Conservation (phyloP, 352 stramenopile species). For the Phytophthora agathidicida region DNA sequence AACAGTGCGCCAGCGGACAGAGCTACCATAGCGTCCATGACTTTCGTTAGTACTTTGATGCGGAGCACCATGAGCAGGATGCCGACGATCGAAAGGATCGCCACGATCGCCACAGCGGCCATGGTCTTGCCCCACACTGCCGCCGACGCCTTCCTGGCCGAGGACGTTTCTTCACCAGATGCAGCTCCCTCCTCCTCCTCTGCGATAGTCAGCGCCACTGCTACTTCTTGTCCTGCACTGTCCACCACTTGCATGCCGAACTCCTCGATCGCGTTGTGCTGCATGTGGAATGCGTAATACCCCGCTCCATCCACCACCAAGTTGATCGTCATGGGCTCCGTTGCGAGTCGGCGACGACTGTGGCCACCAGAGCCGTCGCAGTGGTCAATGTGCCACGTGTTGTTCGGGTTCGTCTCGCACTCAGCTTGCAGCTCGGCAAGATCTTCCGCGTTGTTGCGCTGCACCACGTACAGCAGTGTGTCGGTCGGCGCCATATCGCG, state of each 20-base stretch:
- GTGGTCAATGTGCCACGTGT: slow-evolving; percentile 58
- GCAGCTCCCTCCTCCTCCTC: slow-evolving; percentile 25
- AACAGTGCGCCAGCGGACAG: slow-evolving; percentile 77
- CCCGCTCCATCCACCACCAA: slow-evolving; percentile 37
- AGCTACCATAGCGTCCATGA: slow-evolving; percentile 56
- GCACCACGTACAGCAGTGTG: slow-evolving; percentile 49
- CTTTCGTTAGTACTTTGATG: slow-evolving; percentile 26
- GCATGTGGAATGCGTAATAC: slow-evolving; percentile 54
- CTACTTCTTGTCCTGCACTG: slow-evolving; percentile 17
- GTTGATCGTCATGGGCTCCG: slow-evolving; percentile 45
- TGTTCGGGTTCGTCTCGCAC: slow-evolving; percentile 44
- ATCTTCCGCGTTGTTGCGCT: slow-evolving; percentile 53
- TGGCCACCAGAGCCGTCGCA: slow-evolving; percentile 46
- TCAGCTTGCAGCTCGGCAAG: slow-evolving; percentile 37
- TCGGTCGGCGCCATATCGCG: slow-evolving; percentile 48
- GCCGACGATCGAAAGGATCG: slow-evolving; percentile 52
- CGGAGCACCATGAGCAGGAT: slow-evolving; percentile 45
- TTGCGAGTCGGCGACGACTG: slow-evolving; percentile 27
- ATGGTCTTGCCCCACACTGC: slow-evolving; percentile 49
- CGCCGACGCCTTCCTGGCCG: slow-evolving; percentile 27
- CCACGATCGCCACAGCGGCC: slow-evolving; percentile 38
- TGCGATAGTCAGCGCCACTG: slow-evolving; percentile 23
- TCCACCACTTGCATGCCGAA: slow-evolving; percentile 47
- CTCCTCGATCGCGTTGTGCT: slow-evolving; percentile 55
- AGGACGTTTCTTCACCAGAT: slow-evolving; percentile 13